Base-by-base conservation (phyloP, 768 basidiomycete genomes). In the Tulasnella sp. region DNA sequence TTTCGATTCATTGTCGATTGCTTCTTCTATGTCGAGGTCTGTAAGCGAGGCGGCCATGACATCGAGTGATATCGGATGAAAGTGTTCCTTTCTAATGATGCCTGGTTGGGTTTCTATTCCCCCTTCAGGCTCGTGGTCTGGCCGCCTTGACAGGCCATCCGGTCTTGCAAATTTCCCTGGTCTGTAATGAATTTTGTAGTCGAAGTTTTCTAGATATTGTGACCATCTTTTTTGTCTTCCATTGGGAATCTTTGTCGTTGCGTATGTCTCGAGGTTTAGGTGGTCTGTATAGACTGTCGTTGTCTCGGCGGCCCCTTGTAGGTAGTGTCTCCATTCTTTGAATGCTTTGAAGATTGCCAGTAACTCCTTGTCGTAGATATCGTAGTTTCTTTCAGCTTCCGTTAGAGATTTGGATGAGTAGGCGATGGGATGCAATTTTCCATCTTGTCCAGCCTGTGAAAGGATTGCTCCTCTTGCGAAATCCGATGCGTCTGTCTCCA, bases 311-410 rank as follows among this genome's bases (percentile, higher is more conserved):
- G 58, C 77, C 1, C 77, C 58, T 40, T 71, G 46, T 8, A 78
- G 62, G 62, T 38, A 78, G 27, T 77, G 76, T 39, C 56, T 3
- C 77, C 73, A 74, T 42, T 38, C 36, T 21, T 27, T 38, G 31
- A 74, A 36, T 12, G 73, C 73, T 73, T 73, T 42, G 19, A 40
- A 74, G 9, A 74, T 74, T 8, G 73, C 73, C 3, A 74, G 44
- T 9, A 74, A 39, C 42, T 74, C 73, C 71, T 5, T 83, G 83
- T 3, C 34, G 2, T 18, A 74, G 58, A 74, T 46, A 19, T 74
- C 38, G 73, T 74, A 74, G 16, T 74, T 74, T 38, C 9, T 40
- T 76, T 76, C 44, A 2, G 42, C 27, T 18, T 21, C 6, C 1
- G 44, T n/a, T 52, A 76, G 31, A 1, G 75, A 2, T 38, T 76